Conservation (phyloP, 148 eudicot genomes). For the Rhododendron ferrugineum region DNA sequence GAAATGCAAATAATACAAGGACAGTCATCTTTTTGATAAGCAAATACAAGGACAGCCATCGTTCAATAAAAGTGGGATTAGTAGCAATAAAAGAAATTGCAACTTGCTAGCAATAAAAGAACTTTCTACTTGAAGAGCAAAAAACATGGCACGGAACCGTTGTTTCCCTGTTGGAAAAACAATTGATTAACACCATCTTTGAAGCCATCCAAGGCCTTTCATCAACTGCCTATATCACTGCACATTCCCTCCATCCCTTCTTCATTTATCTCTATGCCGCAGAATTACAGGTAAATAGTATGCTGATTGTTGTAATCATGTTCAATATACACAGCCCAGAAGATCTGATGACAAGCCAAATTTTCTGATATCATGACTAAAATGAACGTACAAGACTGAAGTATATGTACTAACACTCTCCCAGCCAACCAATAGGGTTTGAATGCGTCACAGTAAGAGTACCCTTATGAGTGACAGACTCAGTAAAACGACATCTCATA, state of each 20-base stretch:
- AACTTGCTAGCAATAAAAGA: neutral
- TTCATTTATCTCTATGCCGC: neutral
- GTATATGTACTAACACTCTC: neutral
- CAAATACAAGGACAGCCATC: neutral
- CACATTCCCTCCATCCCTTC: neutral
- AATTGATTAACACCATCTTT: neutral
- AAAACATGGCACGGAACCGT: neutral
- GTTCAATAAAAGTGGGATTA: neutral
- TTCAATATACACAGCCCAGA: neutral
- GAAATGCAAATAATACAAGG: neutral
- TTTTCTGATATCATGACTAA: neutral
- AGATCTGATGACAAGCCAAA: neutral
- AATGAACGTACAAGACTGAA: neutral
- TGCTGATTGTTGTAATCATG: neutral
- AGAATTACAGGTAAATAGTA: neutral
- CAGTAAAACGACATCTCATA: neutral
- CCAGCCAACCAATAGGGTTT: neutral
- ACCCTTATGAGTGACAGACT: neutral
- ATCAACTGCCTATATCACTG: neutral
- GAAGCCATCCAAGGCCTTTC: neutral
- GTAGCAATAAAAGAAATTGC: neutral
- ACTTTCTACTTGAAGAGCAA: neutral
- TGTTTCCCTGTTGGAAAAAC: neutral
- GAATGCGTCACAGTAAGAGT: neutral
- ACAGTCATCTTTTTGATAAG: no score